phyloP scores from a whole-genome alignment of 495 filamentous ascomycete genomes.

The Sordaria brevicollis region DNA sequence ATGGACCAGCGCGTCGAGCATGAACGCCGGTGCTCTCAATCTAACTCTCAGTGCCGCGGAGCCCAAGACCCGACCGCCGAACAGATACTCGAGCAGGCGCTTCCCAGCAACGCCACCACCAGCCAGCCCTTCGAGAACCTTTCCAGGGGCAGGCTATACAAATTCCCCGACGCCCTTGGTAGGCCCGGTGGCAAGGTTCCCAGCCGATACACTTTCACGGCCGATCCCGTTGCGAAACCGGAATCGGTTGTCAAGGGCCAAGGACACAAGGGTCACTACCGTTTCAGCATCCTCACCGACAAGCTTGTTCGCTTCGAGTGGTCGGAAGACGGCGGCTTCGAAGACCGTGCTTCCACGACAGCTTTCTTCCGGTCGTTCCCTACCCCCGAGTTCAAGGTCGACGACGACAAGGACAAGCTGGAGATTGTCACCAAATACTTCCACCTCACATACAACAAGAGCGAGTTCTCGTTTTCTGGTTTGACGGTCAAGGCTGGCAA shows the following conservation, averaged over 20 bases:
- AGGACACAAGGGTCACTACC: slow-evolving; percentile 26
- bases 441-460: slow-evolving; percentile 43
- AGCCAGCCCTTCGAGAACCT: neutral
- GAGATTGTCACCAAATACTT: slow-evolving; percentile 42
- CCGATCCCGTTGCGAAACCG: slow-evolving; percentile 33
- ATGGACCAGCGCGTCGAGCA: neutral
- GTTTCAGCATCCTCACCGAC: slow-evolving; percentile 45
- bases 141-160: too few relatives aligned
- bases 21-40: neutral
- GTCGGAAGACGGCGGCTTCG: slow-evolving; percentile 43
- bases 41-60: neutral
- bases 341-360: slow-evolving; percentile 48
- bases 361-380: slow-evolving; percentile 41
- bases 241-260: slow-evolving; percentile 34
- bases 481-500: slow-evolving; percentile 27
- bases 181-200: too few relatives aligned
- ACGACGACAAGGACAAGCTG: slow-evolving; percentile 25
- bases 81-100: neutral
- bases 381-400: slow-evolving; percentile 35
- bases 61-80: neutral
- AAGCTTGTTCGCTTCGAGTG: slow-evolving; percentile 47
- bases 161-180: too few relatives aligned
- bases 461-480: slow-evolving; percentile 34
- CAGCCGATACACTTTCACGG: slow-evolving; percentile 32
- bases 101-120: neutral